Percentiles rank a stretch among this genome's conserved stretches.
Conservation (phyloP, 1,139 yeast species). For the Zhuliangozyma parablackwelliae region DNA sequence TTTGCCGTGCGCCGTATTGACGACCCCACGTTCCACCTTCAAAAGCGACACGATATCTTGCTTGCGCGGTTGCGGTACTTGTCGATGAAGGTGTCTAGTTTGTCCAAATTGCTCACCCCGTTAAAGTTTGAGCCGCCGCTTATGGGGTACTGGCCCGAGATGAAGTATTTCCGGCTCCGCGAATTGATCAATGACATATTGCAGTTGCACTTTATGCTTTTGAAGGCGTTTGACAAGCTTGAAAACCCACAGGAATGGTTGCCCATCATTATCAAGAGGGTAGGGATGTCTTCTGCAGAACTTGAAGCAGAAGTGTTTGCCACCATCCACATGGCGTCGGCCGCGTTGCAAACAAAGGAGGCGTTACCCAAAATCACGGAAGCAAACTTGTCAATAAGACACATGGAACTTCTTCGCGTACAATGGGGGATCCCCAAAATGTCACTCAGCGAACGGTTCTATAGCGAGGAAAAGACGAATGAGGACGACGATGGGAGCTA, state of each 20-base stretch:
- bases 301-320: conserved; percentile 30
- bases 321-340: conserved; percentile 30
- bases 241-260: conserved; percentile 27
- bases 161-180: conserved; percentile 23
- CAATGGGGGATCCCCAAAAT: conserved; percentile 28
- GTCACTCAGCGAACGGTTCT: conserved; percentile 27
- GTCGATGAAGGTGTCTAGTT: conserved; percentile 20
- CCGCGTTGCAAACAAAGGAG: conserved; percentile 21
- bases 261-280: conserved; percentile 20
- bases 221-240: conserved; percentile 22
- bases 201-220: conserved; percentile 25
- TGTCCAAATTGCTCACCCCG: conserved; percentile 21
- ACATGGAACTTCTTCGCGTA: conserved; percentile 23
- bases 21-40: conserved; percentile 18
- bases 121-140: conserved; percentile 29
- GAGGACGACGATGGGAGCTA: not conserved
- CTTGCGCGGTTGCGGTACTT: conserved; percentile 20
- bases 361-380: conserved; percentile 33
- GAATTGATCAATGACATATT: conserved; percentile 23
- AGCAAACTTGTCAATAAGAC: conserved; percentile 29
- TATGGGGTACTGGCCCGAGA: conserved; percentile 34
- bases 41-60: conserved; percentile 21
- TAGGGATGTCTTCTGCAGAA: conserved; percentile 30
- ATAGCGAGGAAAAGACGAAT: conserved; percentile 3
- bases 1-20: conserved; percentile 23